Evolutionary conservation across 2,329 filamentous ascomycete species (phyloP), one percentile per base, ranked within the genome.

Genomic region (Diplodia sapinea): DNA sequence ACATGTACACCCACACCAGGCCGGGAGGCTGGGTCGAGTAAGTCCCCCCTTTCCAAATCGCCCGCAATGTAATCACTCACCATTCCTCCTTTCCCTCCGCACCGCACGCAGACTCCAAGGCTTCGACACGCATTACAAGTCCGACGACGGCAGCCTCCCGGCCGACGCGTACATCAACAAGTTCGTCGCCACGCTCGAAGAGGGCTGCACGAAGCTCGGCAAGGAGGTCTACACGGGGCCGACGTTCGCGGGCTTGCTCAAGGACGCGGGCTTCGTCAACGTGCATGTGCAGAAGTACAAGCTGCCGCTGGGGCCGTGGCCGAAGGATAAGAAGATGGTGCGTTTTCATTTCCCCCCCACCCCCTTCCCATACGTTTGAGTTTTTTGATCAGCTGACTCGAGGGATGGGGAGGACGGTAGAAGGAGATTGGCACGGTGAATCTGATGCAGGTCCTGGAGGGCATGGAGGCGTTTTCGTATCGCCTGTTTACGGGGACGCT

Each of bases 11-110:
- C 15, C 55, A 62, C n/a, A 56, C 54, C 54, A 56, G 81, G 0
- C 82, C 82, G 0, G 82, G 82, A 4, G 83, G 83, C 4, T 85
- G 80, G 78, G 74, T 84, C n/a, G 84, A 85, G 70, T 73, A 33
- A n/a, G 40, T 47, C 17, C 40, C 6, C 15, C 40, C 20, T 36
- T 33, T 33, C 3, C 33, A 9, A 26, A 26, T 26, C 23, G 23
- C 23, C 23, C 23, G 23, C 23, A 26, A 26, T 26, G 23, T 26
- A 26, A 26, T 3, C 23, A 26, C 33, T 12, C 33, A 36, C 9
- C 33, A 36, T 36, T 36, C 9, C 11, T 9, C 11, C 11, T 36
- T 36, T 36, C 11, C 33, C 33, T 36, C 33, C 11, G 33, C 33
- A 9, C 8, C 3, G 4, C 17, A 4, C 5, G 5, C 56, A 61